Base-by-base conservation (phyloP, 2,329 filamentous ascomycete species). In the Cladorrhinum sp. region DNA sequence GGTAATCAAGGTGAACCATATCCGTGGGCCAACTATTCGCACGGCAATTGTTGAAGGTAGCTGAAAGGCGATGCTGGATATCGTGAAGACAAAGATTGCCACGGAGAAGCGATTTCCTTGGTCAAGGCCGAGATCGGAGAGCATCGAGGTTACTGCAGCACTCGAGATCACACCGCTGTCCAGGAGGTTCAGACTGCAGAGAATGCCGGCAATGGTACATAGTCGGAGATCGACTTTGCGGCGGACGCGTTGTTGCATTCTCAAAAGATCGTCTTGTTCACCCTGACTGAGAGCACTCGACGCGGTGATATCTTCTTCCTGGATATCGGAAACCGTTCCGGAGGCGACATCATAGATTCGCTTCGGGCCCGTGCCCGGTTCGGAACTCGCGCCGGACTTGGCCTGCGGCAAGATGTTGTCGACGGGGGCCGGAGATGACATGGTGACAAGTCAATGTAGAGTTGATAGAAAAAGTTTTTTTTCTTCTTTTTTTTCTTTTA, bases 81-180 rank as follows among this genome's bases (percentile, higher is more conserved):
- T 80, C 9, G 87, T 90, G 73, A 90, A 90, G 70, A 90, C 88
- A 75, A 90, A 88, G 60, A 91, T 90, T 21, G 86, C 82, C 3
- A 90, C 82, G 1, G 85, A 88, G 70, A 88, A 91, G 42, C 87
- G 79, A 64, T 87, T 84, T 21, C 87, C 87, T n/a, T 62, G 54
- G 48, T 84, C 80, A 12, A 91, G 76, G 16, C 81, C 80, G 48
- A 91, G 77, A 68, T 91, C 87, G 10, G 75, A 69, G 52, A 86
- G 79, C 84, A 90, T 88, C 24, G 80, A 86, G 0, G 88, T 90
- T 9, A 90, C 87, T 1, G 86, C 86, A 0, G 87, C 88, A 6
- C 83, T 86, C 1, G 84, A 87, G 60, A 91, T 86, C 66, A 91
- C 87, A 46, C 86, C 87, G 54, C 82, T 85, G 74, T 91, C 88